Evolutionary conservation across 306 rosid species (phyloP), one percentile per base, ranked within the genome.

Genomic region (Trichosanthes truncata): DNA sequence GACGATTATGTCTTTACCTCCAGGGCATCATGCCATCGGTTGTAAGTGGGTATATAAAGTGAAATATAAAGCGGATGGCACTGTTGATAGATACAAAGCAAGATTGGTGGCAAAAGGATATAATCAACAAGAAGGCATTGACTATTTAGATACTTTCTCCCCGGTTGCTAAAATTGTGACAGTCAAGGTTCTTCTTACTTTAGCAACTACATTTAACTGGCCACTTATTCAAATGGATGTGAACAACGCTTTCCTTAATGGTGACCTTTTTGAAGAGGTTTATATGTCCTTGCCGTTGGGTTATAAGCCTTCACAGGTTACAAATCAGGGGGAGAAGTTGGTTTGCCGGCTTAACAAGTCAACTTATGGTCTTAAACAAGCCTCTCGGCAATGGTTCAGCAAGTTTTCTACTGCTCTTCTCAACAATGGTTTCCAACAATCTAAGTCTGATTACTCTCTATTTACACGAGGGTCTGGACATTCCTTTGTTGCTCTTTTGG

Each of bases 251-350:
- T n/a, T n/a, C n/a, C n/a, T n/a, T n/a, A n/a, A n/a, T n/a, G 53
- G 18, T 2, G 18, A 3, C 14, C 13, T 45, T 0, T 10, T 45
- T 9, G 49, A 45, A 9, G 53, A 48, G 3, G 53, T 48, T 3
- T 14, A 48, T 13, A 13, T 14, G 53, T 3, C 18, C 3, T 46
- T 48, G 3, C 20, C 53, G 0, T 3, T 14, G 17, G 6, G 53
- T 2, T 48, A 48, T 3, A 12, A 15, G 0, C 0, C 14, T 3
- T 5, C 53, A 2, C 0, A 2, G 0, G 4, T 0, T 9, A 0
- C 0, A 11, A 11, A 15, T 7, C 11, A 1, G 13, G 52, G 14
- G 3, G 4, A 13, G 20, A 48, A 13, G 18, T 13, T 48, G 4
- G 53, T 48, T 3, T 48, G 18, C 15, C 5, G 1, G 13, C 2